phyloP scores from a whole-genome alignment of 2,329 filamentous ascomycete species.

The Exophiala sideris region DNA sequence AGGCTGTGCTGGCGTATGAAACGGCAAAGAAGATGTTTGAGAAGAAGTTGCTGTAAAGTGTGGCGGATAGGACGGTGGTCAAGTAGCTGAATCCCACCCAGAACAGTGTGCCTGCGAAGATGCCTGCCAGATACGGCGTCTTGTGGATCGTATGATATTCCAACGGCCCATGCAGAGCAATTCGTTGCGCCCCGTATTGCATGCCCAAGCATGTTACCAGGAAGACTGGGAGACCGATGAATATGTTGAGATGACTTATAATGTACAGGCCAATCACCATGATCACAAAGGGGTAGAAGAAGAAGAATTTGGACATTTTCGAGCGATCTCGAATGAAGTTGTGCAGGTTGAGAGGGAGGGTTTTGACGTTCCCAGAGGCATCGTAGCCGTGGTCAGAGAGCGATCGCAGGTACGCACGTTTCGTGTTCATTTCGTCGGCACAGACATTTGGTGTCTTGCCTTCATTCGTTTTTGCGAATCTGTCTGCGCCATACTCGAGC shows the following conservation, averaged over 20 bases:
- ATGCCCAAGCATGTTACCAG: constrained; percentile 49
- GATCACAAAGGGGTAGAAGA: constrained; percentile 79
- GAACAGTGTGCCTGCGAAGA: constrained; percentile 85
- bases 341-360: constrained; percentile 68
- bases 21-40: constrained; percentile 72
- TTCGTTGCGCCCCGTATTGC: constrained; percentile 72
- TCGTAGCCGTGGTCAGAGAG: constrained; percentile 82
- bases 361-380: constrained; percentile 68
- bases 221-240: constrained; percentile 69
- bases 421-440: constrained; percentile 85
- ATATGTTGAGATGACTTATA: constrained; percentile 70
- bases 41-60: constrained; percentile 64
- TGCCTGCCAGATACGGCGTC: constrained; percentile 92
- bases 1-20: constrained; percentile 65
- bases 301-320: constrained; percentile 82
- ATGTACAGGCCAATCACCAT: constrained; percentile 69
- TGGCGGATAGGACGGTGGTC: constrained; percentile 69
- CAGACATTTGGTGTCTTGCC: constrained; percentile 87
- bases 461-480: constrained; percentile 82
- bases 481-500: constrained; percentile 90
- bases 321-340: constrained; percentile 70
- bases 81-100: constrained; percentile 75
- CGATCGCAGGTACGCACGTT: constrained; percentile 75
- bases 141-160: constrained; percentile 89
- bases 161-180: constrained; percentile 75